Conservation (phyloP, 148 eudicot genomes). For the Chenopodium formosanum region DNA sequence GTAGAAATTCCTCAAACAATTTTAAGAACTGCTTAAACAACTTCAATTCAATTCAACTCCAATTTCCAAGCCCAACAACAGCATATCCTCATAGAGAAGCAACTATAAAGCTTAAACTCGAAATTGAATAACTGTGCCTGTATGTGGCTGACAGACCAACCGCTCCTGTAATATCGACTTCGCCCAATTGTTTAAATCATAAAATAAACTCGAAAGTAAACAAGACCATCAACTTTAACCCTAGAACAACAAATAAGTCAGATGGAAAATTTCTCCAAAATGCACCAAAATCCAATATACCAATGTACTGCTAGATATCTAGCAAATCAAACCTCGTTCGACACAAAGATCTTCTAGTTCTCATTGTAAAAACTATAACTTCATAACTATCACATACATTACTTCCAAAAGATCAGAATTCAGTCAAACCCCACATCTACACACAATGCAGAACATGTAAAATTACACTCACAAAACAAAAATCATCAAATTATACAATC, state of each 20-base stretch:
- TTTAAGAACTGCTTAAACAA: neutral
- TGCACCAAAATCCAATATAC: neutral
- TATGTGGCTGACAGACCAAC: neutral
- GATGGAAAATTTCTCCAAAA: neutral
- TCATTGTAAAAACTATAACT: neutral
- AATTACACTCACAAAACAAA: neutral
- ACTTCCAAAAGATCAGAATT: neutral
- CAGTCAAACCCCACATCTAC: neutral
- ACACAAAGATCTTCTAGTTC: neutral
- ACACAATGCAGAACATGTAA: conserved; percentile 4
- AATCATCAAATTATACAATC: conserved; percentile 11
- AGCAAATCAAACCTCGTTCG: neutral
- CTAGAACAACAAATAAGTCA: neutral
- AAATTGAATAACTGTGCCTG: neutral
- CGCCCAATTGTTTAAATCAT: neutral
- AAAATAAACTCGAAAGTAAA: neutral
- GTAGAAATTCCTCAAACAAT: neutral
- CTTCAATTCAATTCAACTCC: neutral
- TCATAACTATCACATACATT: neutral
- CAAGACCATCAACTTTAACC: neutral
- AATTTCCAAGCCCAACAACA: neutral
- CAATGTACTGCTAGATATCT: neutral
- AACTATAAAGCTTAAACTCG: neutral
- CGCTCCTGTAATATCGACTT: neutral
- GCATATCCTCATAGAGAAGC: neutral